Evolutionary conservation across 2,329 filamentous ascomycete species (phyloP), one percentile per base, ranked within the genome.

Genomic region (Malbranchea cinnamomea): DNA sequence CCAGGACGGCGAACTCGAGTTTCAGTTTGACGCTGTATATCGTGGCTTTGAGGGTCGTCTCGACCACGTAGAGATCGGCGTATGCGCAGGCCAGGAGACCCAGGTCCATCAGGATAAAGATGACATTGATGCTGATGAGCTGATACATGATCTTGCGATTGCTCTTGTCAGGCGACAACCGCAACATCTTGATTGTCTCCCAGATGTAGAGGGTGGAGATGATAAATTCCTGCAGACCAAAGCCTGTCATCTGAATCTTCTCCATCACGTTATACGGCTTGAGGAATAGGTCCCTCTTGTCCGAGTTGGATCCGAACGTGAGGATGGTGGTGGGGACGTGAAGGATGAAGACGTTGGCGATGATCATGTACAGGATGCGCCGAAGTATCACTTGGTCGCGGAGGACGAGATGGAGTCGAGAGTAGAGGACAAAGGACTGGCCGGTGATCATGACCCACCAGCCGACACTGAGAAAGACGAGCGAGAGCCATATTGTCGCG

Each of bases 101-200:
- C 9, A 62, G 26, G 28, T 63, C 60, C 51, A 63, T 53, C 14
- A 50, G 33, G 35, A 63, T 63, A 37, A 63, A 62, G 30, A 63
- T 49, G 15, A 59, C 33, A 39, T 65, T 66, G 47, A 67, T 62
- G 31, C 50, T 43, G 30, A 67, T 45, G 16, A 67, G 53, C 42
- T 66, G 62, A 33, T 53, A 57, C 51, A 64, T 60, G 35, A 65
- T 57, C 32, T 55, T 54, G 41, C 54, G 54, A 27, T 57, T 58
- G 32, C 48, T 44, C 13, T 46, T 44, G 31, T 60, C 52, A 12
- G 54, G 53, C 34, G 65, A 57, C 6, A 60, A 40, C 5, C 56
- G 56, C 30, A 70, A 51, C 33, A 69, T 56, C 59, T 56, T 60
- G 34, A 63, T 46, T 0, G 67, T 67, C 38, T 70, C 64, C 44